A percentile compares a stretch with the other conserved stretches of the same genome.
phyloP scores from a whole-genome alignment of 441 rosid species.

The Arabidopsis hybrid region DNA sequence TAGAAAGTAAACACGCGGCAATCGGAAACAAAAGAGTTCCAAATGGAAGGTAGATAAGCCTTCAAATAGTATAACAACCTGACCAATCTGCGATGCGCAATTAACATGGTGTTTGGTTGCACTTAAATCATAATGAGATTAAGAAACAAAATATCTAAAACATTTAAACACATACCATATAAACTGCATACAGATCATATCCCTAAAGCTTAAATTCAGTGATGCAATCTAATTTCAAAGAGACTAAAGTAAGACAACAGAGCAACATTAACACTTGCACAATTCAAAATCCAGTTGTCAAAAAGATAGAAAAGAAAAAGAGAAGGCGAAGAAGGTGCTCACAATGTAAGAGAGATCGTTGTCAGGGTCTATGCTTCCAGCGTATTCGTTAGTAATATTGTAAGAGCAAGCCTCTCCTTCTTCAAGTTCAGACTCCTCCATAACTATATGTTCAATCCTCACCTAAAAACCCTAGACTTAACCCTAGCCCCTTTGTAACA shows the following conservation, averaged over 20 bases:
- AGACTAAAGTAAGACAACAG: slow-evolving; percentile 35
- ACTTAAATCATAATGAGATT: neutral
- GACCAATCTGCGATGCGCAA: neutral
- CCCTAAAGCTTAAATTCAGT: slow-evolving; percentile 36
- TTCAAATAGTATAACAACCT: neutral
- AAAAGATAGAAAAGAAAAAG: neutral
- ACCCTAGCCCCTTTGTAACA: slow-evolving; percentile 67
- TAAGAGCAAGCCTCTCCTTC: slow-evolving; percentile 98
- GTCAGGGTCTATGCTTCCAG: slow-evolving; percentile 71
- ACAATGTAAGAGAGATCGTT: slow-evolving; percentile 84
- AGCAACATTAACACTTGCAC: slow-evolving; percentile 22
- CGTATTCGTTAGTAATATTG: slow-evolving; percentile 58
- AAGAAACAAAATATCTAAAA: slow-evolving; percentile 10
- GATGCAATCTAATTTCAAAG: slow-evolving; percentile 46
- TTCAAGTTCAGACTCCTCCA: slow-evolving; percentile 95
- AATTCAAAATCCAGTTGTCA: neutral
- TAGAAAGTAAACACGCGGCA: slow-evolving; percentile 23
- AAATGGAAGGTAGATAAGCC: slow-evolving; percentile 28
- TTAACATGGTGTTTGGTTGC: neutral
- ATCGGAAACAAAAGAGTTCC: neutral
- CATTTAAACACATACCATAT: slow-evolving; percentile 31
- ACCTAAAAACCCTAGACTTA: slow-evolving; percentile 57
- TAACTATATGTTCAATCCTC: slow-evolving; percentile 51
- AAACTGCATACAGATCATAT: slow-evolving; percentile 33
- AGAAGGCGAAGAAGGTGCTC: slow-evolving; percentile 41